Percentiles rank a stretch among this genome's conserved stretches.
phyloP scores from a whole-genome alignment of 768 basidiomycete species.

The Boletus subcaerulescens region DNA sequence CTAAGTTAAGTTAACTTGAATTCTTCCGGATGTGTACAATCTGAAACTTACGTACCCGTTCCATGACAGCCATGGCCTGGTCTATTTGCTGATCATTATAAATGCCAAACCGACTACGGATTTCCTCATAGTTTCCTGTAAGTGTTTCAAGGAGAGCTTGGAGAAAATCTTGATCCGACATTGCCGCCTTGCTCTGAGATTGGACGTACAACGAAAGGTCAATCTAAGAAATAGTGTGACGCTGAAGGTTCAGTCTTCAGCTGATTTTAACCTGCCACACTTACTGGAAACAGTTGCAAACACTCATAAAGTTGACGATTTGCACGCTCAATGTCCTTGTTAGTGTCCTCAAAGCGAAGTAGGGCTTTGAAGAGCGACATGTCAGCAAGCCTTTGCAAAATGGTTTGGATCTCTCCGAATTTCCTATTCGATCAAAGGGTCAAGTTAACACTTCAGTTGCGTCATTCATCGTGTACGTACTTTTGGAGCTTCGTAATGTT shows the following conservation, averaged over 20 bases:
- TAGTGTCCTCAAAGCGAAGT: not conserved
- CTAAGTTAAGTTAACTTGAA: not conserved
- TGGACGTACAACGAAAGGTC: not conserved
- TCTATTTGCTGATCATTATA: not conserved
- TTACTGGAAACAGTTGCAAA: not conserved
- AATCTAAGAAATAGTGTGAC: not conserved
- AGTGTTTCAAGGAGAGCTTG: not conserved
- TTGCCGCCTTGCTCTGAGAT: not conserved
- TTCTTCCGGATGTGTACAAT: not conserved
- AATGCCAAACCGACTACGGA: not conserved
- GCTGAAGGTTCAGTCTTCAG: fast-evolving
- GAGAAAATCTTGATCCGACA: not conserved
- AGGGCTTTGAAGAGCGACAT: constrained; percentile 7
- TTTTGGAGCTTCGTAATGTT: not conserved
- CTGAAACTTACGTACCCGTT: not conserved
- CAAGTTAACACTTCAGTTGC: not conserved
- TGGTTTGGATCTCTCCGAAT: not conserved
- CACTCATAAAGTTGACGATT: not conserved
- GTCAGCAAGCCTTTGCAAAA: not conserved
- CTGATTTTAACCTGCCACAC: not conserved
- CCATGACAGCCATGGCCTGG: constrained; percentile 2
- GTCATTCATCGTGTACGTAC: not conserved
- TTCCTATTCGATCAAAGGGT: not conserved
- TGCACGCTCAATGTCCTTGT: not conserved
- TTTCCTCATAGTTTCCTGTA: not conserved